A percentile compares a stretch with the other conserved stretches of the same genome.
These are phyloP conservation scores for Parmelia sp. DNA, from an alignment of 495 filamentous ascomycete genomes.

Conservation along the genomic window DNA sequence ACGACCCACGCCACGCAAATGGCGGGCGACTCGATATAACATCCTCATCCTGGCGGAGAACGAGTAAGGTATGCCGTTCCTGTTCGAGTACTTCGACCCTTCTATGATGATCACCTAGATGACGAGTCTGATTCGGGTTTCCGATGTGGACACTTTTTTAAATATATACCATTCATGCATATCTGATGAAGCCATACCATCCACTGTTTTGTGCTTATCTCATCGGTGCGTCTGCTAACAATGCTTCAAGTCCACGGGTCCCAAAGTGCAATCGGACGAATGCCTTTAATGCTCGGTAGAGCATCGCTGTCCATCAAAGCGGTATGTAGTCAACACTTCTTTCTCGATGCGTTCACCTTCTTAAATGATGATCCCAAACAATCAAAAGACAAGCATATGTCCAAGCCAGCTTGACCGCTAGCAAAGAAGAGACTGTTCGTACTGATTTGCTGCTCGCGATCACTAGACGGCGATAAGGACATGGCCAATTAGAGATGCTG, in stretches of 20 bases:
- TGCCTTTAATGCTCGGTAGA: not conserved
- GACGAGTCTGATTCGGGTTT: conserved; percentile 59
- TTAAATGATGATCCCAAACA: conserved; percentile 47
- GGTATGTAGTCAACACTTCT: not conserved
- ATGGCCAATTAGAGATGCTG: conserved; percentile 22
- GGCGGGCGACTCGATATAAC: not conserved
- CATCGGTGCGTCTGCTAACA: conserved; percentile 6
- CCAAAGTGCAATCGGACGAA: not conserved
- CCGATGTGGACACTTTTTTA: conserved; percentile 53
- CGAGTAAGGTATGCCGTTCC: conserved; percentile 23
- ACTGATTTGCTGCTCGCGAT: conserved; percentile 34
- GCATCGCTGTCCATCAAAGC: not conserved
- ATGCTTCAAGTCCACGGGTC: not conserved
- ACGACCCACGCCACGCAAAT: not conserved
- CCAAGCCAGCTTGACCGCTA: conserved; percentile 41
- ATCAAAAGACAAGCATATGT: conserved; percentile 57
- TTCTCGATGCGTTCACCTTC: conserved; percentile 13
- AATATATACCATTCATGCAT: conserved; percentile 55
- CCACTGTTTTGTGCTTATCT: conserved; percentile 7
- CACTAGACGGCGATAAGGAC: not conserved
- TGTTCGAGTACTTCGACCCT: conserved; percentile 21
- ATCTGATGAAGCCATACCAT: conserved; percentile 35
- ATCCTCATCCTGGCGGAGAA: not conserved
- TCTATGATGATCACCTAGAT: conserved; percentile 52
- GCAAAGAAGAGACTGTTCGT: conserved; percentile 47